phyloP scores from a whole-genome alignment of 2,329 filamentous ascomycete genomes.

The Lecanicillium sp. region DNA sequence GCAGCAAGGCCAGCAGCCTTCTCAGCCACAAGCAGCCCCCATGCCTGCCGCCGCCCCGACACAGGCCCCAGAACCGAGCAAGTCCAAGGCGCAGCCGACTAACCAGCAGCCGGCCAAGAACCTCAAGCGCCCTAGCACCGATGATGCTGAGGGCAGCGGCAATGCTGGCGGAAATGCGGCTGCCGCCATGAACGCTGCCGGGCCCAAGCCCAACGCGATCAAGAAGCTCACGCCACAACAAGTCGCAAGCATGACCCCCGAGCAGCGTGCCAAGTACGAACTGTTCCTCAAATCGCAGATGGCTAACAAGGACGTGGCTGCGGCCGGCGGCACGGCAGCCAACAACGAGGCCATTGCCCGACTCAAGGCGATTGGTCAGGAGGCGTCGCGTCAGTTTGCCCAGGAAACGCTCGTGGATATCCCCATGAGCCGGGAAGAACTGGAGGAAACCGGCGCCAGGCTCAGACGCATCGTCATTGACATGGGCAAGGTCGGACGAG shows the following conservation, averaged over 20 bases:
- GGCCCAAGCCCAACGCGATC: slow-evolving; percentile 20
- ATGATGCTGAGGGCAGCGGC: slow-evolving; percentile 34
- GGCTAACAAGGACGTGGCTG: slow-evolving; percentile 17
- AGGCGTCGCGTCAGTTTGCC: slow-evolving; percentile 34
- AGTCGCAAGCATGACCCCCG: slow-evolving; percentile 36
- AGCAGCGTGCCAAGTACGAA: slow-evolving; percentile 42
- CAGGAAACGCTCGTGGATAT: slow-evolving; percentile 41
- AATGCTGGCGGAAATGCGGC: slow-evolving; percentile 16
- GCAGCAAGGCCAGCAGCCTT: slow-evolving; percentile 30
- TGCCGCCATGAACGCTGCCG: slow-evolving; percentile 16
- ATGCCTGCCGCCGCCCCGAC: slow-evolving; percentile 14
- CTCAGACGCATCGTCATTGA: slow-evolving; percentile 35
- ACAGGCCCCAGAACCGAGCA: slow-evolving; percentile 30
- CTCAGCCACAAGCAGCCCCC: slow-evolving; percentile 24
- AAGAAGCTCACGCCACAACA: slow-evolving; percentile 27
- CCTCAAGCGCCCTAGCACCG: slow-evolving; percentile 45
- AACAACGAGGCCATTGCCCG: slow-evolving; percentile 23
- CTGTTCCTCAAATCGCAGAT: slow-evolving; percentile 28
- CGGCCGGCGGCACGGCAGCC: slow-evolving; percentile 8
- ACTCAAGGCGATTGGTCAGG: slow-evolving; percentile 31
- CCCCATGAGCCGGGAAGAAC: slow-evolving; percentile 39
- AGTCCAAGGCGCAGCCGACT: slow-evolving; percentile 15
- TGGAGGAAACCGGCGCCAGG: slow-evolving; percentile 38
- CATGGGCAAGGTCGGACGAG: slow-evolving; percentile 39
- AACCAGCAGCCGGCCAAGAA: slow-evolving; percentile 33